phyloP scores from a whole-genome alignment of 2,329 filamentous ascomycete genomes.

The Tolypocladium inflatum region DNA sequence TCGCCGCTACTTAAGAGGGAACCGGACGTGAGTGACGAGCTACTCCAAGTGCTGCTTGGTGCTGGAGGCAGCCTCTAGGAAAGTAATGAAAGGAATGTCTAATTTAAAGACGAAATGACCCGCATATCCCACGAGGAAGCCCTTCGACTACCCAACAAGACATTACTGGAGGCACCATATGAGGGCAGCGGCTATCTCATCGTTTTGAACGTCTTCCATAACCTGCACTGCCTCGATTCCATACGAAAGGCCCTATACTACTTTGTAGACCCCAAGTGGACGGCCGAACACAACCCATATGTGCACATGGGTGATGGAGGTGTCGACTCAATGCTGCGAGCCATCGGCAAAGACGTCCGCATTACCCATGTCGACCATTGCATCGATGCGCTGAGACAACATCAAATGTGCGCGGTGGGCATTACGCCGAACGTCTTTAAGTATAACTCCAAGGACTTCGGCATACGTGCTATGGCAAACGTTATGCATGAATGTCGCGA shows the following conservation, averaged over 20 bases:
- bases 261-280: not conserved
- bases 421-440: not conserved
- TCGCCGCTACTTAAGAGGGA: not conserved
- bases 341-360: not conserved
- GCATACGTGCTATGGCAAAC: not conserved
- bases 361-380: not conserved
- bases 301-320: not conserved
- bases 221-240: slow-evolving; percentile 1
- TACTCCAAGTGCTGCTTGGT: not conserved
- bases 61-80: not conserved
- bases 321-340: not conserved
- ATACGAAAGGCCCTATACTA: not conserved
- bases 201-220: slow-evolving; percentile 2
- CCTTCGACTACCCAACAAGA: not conserved
- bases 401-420: not conserved
- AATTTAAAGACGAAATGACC: not conserved
- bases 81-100: too few relatives aligned
- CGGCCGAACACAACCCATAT: not conserved
- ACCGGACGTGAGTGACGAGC: not conserved
- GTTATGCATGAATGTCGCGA: not conserved
- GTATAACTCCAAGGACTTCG: not conserved
- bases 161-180: not conserved
- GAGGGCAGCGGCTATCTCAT: not conserved
- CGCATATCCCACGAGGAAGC: not conserved
- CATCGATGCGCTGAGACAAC: not conserved